A percentile compares a stretch with the other conserved stretches of the same genome.
These are phyloP conservation scores for Cymodocea nodosa DNA, from an alignment of 116 monocot species.

Conservation along the genomic window DNA sequence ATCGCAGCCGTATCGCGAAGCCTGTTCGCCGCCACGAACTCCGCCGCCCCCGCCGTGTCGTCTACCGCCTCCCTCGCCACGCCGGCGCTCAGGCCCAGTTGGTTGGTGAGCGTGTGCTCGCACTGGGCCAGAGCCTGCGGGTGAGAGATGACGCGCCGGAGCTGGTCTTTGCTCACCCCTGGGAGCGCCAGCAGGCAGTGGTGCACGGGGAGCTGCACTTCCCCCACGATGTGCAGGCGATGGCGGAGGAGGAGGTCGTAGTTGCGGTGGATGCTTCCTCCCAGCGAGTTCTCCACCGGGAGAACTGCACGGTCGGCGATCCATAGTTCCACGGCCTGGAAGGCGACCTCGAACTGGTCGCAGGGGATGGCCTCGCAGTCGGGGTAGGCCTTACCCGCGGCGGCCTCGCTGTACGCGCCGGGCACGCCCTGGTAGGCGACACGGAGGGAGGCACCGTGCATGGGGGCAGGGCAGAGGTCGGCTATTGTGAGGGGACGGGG, in stretches of 20 bases:
- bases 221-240: constrained; percentile 72
- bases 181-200: constrained; percentile 68
- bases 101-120: constrained; percentile 46
- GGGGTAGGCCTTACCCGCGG: constrained; percentile 76
- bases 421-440: constrained; percentile 82
- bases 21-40: constrained; percentile 13
- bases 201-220: constrained; percentile 75
- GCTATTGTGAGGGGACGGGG: constrained; percentile 8
- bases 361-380: constrained; percentile 67
- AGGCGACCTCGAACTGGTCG: constrained; percentile 80
- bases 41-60: constrained; percentile 22
- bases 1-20: constrained; percentile 33
- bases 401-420: constrained; percentile 68
- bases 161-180: constrained; percentile 35
- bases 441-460: constrained; percentile 52
- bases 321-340: constrained; percentile 80
- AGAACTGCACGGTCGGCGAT: constrained; percentile 72
- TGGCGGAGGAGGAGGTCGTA: constrained; percentile 69
- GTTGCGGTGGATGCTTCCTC: constrained; percentile 82
- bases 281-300: constrained; percentile 72
- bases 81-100: constrained; percentile 33
- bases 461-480: constrained; percentile 17
- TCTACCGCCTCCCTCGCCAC: constrained; percentile 24
- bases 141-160: constrained; percentile 57
- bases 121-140: constrained; percentile 65